Evolutionary conservation across 306 rosid genomes (phyloP).

Genomic region (Cucurbita maxima): DNA sequence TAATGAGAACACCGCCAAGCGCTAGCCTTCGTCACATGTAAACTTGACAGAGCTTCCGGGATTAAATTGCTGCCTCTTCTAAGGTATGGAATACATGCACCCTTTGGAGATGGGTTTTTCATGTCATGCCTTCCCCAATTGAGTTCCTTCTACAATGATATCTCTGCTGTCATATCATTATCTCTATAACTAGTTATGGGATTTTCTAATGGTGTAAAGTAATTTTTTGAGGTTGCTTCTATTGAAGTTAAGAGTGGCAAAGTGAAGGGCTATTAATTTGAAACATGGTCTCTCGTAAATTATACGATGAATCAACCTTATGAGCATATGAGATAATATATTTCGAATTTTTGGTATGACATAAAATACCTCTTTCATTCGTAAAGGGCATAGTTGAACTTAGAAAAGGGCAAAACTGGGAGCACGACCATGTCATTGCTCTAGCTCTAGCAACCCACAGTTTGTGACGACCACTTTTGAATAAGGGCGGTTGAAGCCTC

Average conservation of each 20-base stretch:
- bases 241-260: not conserved
- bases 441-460: slow-evolving; percentile 38
- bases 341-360: not conserved
- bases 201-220: not conserved
- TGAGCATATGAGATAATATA: not conserved
- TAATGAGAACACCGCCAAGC: not conserved
- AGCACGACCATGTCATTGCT: not conserved
- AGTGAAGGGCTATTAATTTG: not conserved
- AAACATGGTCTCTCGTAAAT: not conserved
- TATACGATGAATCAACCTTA: too few relatives aligned
- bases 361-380: not conserved
- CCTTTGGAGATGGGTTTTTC: not conserved
- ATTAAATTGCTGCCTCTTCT: not conserved
- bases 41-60: not conserved
- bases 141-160: not conserved
- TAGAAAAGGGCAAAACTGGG: not conserved
- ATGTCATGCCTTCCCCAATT: not conserved
- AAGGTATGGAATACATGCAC: not conserved
- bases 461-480: slow-evolving; percentile 50
- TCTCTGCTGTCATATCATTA: not conserved
- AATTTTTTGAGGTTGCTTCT: not conserved
- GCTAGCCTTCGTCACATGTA: not conserved
- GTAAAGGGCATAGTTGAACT: not conserved
- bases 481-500: slow-evolving; percentile 80
- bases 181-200: not conserved